Conservation (phyloP, 2,329 filamentous ascomycete species). For the Pseudohalonectria lignicola region DNA sequence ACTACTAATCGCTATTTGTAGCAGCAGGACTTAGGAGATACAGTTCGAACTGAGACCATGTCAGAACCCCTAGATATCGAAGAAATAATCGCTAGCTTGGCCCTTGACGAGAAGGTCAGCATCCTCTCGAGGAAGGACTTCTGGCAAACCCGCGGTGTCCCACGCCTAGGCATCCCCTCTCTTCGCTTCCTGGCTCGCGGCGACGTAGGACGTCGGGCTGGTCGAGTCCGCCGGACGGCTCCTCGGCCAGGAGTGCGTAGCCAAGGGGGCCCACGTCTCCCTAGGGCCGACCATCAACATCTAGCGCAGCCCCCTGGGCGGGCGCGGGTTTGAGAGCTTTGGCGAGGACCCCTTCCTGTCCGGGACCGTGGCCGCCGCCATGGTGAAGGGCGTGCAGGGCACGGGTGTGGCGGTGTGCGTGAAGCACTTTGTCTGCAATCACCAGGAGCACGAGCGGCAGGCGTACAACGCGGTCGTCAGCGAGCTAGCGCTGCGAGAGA, state of each 20-base stretch:
- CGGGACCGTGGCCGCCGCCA: constrained; percentile 20
- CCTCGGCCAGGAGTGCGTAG: constrained; percentile 56
- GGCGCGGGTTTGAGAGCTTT: constrained; percentile 26
- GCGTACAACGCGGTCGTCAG: constrained; percentile 22
- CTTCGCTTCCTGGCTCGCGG: constrained; percentile 32
- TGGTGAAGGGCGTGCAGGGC: constrained; percentile 23
- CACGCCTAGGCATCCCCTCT: constrained; percentile 16
- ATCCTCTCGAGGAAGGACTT: constrained; percentile 8
- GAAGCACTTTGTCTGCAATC: constrained; percentile 29
- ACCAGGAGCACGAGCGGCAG: constrained; percentile 25
- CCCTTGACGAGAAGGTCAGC: constrained; percentile 8
- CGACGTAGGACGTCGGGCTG: constrained; percentile 55
- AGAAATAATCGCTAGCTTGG: constrained; percentile 2
- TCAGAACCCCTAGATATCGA: constrained; percentile 1
- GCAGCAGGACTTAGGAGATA: too few species aligned
- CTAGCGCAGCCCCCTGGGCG: constrained; percentile 25
- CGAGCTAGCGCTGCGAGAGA: constrained; percentile 25
- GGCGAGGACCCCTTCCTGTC: constrained; percentile 26
- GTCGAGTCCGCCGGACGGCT: constrained; percentile 51
- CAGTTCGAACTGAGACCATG: neutral
- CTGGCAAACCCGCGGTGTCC: constrained; percentile 20
- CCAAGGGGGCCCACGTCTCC: constrained; percentile 58
- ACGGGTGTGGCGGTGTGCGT: constrained; percentile 23
- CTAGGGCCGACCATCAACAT: constrained; percentile 47
- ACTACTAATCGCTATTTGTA: too few species aligned